Percentiles rank a stretch among this genome's conserved stretches.
Evolutionary conservation across 495 filamentous ascomycete genomes (phyloP).

Genomic region (Penicillium steckii): DNA sequence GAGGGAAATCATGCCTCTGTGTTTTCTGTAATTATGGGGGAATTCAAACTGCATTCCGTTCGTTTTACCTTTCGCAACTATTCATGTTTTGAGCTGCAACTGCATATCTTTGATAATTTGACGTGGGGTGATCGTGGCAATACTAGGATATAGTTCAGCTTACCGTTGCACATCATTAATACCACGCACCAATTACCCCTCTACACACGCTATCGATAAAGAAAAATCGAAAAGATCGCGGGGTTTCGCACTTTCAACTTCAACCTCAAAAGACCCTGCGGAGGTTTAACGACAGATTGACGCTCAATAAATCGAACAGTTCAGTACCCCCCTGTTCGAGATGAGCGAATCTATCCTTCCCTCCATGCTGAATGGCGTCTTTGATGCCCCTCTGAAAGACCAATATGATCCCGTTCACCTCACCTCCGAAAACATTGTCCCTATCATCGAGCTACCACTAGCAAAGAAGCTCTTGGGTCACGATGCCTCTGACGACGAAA

Average conservation of each 20-base stretch:
- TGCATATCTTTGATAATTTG: background rate
- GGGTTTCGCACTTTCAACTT: too few species aligned
- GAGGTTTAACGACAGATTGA: constrained; percentile 3
- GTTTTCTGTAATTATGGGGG: too few species aligned
- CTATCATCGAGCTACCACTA: constrained; percentile 38
- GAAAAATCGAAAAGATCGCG: constrained; percentile 34
- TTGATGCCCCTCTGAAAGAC: constrained; percentile 28
- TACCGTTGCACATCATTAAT: background rate
- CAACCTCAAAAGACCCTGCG: background rate
- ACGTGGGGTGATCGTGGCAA: constrained; percentile 12
- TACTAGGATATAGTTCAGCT: background rate
- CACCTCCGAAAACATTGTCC: constrained; percentile 33
- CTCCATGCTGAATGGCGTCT: constrained; percentile 34
- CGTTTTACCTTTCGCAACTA: too few species aligned
- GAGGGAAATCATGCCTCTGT: too few species aligned
- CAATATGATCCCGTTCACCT: constrained; percentile 40
- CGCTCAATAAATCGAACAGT: background rate
- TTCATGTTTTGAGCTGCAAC: too few species aligned
- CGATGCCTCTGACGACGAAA: constrained; percentile 19
- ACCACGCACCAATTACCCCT: constrained; percentile 16
- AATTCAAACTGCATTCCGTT: too few species aligned
- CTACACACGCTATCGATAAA: constrained; percentile 33
- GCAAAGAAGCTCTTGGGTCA: constrained; percentile 39
- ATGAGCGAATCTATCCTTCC: constrained; percentile 34
- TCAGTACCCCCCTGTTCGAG: constrained; percentile 6